These are phyloP conservation scores for Penicillium sp. DNA, from an alignment of 2,329 filamentous ascomycete species.

Conservation along the genomic window DNA sequence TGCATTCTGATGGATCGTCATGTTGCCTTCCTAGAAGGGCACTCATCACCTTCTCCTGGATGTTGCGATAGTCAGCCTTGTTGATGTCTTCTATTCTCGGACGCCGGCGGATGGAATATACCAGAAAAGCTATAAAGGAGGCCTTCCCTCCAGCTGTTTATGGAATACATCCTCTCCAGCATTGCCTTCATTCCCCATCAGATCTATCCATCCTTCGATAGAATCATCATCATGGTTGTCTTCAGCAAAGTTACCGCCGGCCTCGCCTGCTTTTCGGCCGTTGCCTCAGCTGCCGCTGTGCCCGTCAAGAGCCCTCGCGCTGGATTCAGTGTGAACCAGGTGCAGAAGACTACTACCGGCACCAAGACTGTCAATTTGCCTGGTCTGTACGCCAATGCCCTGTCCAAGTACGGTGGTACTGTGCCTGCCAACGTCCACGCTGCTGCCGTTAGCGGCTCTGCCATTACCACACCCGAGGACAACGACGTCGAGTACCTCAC, in stretches of 20 bases:
- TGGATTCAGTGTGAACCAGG: conserved; percentile 36
- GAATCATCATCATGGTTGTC: conserved; percentile 34
- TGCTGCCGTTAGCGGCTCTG: conserved; percentile 35
- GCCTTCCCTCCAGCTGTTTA: conserved; percentile 8
- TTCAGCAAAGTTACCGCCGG: conserved; percentile 33
- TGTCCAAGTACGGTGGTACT: conserved; percentile 32
- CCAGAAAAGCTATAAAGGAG: conserved; percentile 28
- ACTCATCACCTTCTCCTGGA: conserved; percentile 20
- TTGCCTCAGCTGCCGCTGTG: conserved; percentile 33
- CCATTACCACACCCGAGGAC: conserved; percentile 47
- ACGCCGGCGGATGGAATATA: neutral
- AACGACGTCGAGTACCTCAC: conserved; percentile 60
- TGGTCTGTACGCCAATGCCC: conserved; percentile 28
- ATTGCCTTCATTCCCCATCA: conserved; percentile 8
- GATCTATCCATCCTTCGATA: conserved; percentile 15
- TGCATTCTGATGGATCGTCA: conserved; percentile 22
- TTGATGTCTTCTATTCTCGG: neutral
- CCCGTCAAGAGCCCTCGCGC: conserved; percentile 28
- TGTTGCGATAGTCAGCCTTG: conserved; percentile 8
- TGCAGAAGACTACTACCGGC: conserved; percentile 20
- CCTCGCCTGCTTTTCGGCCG: conserved; percentile 29
- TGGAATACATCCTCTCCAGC: conserved; percentile 17
- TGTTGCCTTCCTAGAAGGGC: conserved; percentile 23
- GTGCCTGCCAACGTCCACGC: conserved; percentile 33
- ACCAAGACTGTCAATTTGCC: conserved; percentile 31